Percentiles rank a stretch among this genome's conserved stretches.
These are phyloP conservation scores for Trichophyton mentagrophytes DNA, from an alignment of 2,329 filamentous ascomycete genomes.

Conservation along the genomic window DNA sequence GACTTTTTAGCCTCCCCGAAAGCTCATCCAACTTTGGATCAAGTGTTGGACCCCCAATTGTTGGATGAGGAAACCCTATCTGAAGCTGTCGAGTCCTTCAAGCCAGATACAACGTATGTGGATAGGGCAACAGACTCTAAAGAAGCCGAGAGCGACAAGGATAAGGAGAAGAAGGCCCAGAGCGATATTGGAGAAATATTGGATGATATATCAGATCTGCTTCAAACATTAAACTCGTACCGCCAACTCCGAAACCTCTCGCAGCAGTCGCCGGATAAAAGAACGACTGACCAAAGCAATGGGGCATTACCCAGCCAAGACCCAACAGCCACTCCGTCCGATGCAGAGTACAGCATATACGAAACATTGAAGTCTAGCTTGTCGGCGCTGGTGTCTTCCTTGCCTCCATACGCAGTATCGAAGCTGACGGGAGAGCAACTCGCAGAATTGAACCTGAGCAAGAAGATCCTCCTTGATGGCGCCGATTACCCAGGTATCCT, in stretches of 20 bases:
- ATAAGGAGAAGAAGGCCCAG: constrained; percentile 25
- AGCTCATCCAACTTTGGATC: constrained; percentile 13
- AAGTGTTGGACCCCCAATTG: background rate
- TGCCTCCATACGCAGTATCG: constrained; percentile 75
- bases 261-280: background rate
- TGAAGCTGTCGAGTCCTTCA: constrained; percentile 32
- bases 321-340: constrained; percentile 34
- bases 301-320: constrained; percentile 23
- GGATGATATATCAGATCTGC: constrained; percentile 45
- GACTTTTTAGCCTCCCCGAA: background rate
- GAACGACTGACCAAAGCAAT: constrained; percentile 9
- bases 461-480: constrained; percentile 58
- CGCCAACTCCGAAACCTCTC: constrained; percentile 47
- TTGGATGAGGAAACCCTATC: constrained; percentile 30
- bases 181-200: constrained; percentile 41
- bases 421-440: constrained; percentile 77
- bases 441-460: constrained; percentile 70
- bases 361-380: constrained; percentile 64
- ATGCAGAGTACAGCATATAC: constrained; percentile 49
- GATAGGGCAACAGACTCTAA: constrained; percentile 14
- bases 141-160: constrained; percentile 15
- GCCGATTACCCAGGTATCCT: constrained; percentile 65
- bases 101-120: constrained; percentile 20
- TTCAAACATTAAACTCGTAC: constrained; percentile 50
- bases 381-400: constrained; percentile 55